Percentiles rank a stretch among this genome's conserved stretches.
These are phyloP conservation scores for Quercus berberidifolia DNA, from an alignment of 306 rosid species.

Conservation along the genomic window DNA sequence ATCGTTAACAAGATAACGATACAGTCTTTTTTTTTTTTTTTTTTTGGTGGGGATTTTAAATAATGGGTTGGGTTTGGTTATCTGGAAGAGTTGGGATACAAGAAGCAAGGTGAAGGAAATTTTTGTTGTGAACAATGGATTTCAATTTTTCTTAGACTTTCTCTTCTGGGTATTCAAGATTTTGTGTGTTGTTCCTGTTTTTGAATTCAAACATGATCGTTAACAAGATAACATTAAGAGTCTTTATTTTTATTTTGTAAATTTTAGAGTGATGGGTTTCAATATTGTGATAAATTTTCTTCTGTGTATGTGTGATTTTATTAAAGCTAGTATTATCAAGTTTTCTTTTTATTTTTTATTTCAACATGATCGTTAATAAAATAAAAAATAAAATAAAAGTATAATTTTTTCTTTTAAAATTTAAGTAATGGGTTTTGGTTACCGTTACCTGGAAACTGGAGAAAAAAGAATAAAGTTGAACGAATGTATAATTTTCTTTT, in stretches of 20 bases:
- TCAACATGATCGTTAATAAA: not conserved
- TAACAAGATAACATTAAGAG: too few species aligned
- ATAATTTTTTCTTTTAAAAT: not conserved
- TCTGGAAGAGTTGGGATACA: not conserved
- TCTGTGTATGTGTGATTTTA: not conserved
- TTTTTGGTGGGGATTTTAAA: not conserved
- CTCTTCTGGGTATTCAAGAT: too few species aligned
- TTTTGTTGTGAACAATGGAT: not conserved
- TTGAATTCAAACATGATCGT: too few species aligned
- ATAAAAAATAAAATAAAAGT: too few species aligned
- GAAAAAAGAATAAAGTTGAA: not conserved
- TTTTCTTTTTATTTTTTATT: not conserved
- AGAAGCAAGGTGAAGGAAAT: not conserved
- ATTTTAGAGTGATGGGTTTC: too few species aligned
- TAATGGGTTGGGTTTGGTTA: not conserved
- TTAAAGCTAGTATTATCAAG: not conserved
- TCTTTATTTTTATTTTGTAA: too few species aligned
- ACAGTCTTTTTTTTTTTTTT: not conserved
- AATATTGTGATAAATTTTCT: not conserved
- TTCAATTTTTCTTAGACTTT: too few species aligned
- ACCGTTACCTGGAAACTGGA: constrained; percentile 18
- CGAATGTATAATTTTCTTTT: not conserved
- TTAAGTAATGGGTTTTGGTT: constrained; percentile 17
- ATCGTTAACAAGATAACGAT: not conserved
- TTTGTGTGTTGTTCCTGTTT: too few species aligned